These are phyloP conservation scores for Cladochytrium tenue DNA, from an alignment of 371 early-diverging fungal genomes.

Conservation along the genomic window DNA sequence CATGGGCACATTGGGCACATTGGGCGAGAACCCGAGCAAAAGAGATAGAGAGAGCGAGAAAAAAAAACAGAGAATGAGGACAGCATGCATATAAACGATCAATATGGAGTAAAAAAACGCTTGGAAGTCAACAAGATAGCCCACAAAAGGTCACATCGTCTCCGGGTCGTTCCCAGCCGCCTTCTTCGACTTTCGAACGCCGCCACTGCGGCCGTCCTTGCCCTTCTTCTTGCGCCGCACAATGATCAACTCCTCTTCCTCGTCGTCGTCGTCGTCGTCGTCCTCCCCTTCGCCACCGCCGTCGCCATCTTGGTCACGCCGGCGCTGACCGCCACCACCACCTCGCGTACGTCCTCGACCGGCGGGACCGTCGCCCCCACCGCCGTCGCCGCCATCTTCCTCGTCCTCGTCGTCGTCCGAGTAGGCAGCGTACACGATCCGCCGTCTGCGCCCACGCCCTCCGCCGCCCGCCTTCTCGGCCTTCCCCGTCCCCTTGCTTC, in stretches of 20 bases:
- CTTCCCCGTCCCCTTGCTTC: neutral
- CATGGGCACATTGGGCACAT: neutral
- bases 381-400: neutral
- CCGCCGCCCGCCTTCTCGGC: neutral
- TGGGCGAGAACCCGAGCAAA: no score
- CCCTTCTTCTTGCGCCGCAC: constrained; percentile 16
- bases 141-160: neutral
- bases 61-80: neutral
- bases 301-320: constrained; percentile 3
- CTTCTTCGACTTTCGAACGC: neutral
- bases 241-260: constrained; percentile 16
- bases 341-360: neutral
- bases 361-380: constrained; percentile 3
- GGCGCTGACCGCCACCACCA: constrained; percentile 1
- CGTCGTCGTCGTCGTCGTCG: neutral
- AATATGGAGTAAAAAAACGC: neutral
- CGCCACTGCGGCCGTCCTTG: no score
- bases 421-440: neutral
- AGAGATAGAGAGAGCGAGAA: neutral
- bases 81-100: neutral
- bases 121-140: neutral
- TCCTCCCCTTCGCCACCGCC: neutral
- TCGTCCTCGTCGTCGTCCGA: neutral
- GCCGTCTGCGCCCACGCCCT: neutral
- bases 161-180: neutral